A percentile compares a stretch with the other conserved stretches of the same genome.
These are phyloP conservation scores for Allomyces javanicus DNA, from an alignment of 192 early-diverging fungal genomes.

Conservation along the genomic window DNA sequence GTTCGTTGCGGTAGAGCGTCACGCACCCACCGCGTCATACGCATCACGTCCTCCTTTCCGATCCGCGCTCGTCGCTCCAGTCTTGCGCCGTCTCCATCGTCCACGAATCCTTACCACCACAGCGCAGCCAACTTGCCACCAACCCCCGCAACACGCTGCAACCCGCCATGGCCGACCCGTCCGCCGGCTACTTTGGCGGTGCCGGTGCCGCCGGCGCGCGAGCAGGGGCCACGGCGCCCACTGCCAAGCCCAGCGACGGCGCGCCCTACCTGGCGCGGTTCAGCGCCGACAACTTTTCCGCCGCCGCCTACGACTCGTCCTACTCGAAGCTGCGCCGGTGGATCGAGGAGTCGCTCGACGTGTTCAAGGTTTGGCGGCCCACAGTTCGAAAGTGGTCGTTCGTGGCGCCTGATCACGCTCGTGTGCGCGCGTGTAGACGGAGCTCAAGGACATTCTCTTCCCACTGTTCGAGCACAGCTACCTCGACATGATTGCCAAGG, in stretches of 20 bases:
- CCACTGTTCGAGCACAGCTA: slow-evolving; percentile 85
- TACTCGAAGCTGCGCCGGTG: slow-evolving; percentile 62
- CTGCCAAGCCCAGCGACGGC: background rate
- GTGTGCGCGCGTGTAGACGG: slow-evolving; percentile 26
- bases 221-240: no score
- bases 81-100: no score
- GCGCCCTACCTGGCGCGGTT: background rate
- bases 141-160: no score
- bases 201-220: no score
- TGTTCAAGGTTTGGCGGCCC: slow-evolving; percentile 29
- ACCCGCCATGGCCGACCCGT: no score
- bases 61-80: no score
- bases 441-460: slow-evolving; percentile 63
- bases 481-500: slow-evolving; percentile 21
- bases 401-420: background rate
- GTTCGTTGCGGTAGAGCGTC: no score
- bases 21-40: no score
- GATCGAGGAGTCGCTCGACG: slow-evolving; percentile 86
- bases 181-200: no score
- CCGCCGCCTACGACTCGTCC: slow-evolving; percentile 57
- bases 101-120: no score
- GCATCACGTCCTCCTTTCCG: no score
- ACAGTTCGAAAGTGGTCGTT: background rate
- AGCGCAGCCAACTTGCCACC: no score
- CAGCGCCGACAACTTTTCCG: slow-evolving; percentile 6